These are phyloP conservation scores for Anaeromyces robustus DNA, from an alignment of 192 early-diverging fungal genomes.

Conservation along the genomic window DNA sequence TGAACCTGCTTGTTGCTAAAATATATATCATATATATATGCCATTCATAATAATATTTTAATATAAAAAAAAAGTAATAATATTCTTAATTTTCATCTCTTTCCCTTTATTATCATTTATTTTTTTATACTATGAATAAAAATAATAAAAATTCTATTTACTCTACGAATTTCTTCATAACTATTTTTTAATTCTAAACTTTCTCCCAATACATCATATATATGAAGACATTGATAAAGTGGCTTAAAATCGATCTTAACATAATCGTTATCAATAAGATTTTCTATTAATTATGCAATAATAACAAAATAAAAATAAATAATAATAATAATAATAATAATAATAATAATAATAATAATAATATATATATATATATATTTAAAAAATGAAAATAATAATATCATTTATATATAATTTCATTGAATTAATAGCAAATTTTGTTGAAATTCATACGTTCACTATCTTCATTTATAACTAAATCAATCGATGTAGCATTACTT, in stretches of 20 bases:
- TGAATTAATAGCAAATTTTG: background rate
- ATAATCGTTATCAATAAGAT: slow-evolving; percentile 46
- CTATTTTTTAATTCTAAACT: slow-evolving; percentile 66
- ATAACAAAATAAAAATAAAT: background rate
- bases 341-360: background rate
- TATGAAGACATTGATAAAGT: slow-evolving; percentile 89
- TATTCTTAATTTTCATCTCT: no score
- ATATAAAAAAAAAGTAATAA: no score
- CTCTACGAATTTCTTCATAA: slow-evolving; percentile 80
- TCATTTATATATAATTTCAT: no score
- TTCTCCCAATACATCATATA: slow-evolving; percentile 84
- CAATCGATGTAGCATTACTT: slow-evolving; percentile 17
- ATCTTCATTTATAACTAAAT: slow-evolving; percentile 70
- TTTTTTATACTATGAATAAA: background rate
- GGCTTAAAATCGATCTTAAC: slow-evolving; percentile 82
- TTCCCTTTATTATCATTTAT: no score
- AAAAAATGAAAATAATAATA: no score
- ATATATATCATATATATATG: background rate
- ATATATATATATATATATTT: no score
- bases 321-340: background rate
- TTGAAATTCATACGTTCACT: slow-evolving; percentile 36
- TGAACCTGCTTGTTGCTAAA: slow-evolving; percentile 68
- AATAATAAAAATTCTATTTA: slow-evolving; percentile 6
- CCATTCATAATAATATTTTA: no score
- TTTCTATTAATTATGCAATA: slow-evolving; percentile 16